A percentile compares a stretch with the other conserved stretches of the same genome.
phyloP scores from a whole-genome alignment of 192 early-diverging fungal species.

The Backusella westeae region DNA sequence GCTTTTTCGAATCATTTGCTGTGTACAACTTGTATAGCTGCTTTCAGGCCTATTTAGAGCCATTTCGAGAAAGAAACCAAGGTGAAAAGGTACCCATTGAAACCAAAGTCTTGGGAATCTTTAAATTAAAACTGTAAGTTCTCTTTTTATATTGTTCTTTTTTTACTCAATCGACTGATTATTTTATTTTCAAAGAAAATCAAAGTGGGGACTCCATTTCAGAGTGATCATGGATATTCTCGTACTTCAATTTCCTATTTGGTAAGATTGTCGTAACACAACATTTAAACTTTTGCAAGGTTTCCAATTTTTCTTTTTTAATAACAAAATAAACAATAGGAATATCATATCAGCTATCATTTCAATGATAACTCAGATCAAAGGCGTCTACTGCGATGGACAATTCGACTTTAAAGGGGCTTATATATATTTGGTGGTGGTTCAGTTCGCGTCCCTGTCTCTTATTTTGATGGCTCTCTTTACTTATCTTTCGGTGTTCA shows the following conservation, averaged over 20 bases:
- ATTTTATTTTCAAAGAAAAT: constrained; percentile 18
- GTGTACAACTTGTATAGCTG: constrained; percentile 35
- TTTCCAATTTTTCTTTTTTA: neutral
- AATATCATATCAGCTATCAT: constrained; percentile 30
- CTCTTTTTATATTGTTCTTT: neutral
- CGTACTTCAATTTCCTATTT: constrained; percentile 39
- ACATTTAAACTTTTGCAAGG: neutral
- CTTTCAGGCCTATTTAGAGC: constrained; percentile 31
- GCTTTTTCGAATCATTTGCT: constrained; percentile 37
- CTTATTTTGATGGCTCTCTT: constrained; percentile 37
- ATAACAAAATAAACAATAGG: constrained; percentile 10
- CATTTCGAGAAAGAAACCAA: constrained; percentile 23
- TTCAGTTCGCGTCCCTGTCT: constrained; percentile 33
- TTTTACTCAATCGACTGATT: neutral
- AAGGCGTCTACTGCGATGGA: constrained; percentile 32
- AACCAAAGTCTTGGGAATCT: constrained; percentile 23
- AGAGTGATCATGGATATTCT: constrained; percentile 34
- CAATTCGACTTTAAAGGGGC: constrained; percentile 23
- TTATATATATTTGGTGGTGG: constrained; percentile 26
- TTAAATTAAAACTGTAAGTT: constrained; percentile 31
- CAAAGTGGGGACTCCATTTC: constrained; percentile 42
- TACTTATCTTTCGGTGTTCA: constrained; percentile 29
- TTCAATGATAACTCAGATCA: constrained; percentile 31
- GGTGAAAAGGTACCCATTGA: constrained; percentile 17
- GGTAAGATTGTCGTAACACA: constrained; percentile 8